phyloP scores from a whole-genome alignment of 768 basidiomycete genomes.

The Phlebiopsis flavidoalba region DNA sequence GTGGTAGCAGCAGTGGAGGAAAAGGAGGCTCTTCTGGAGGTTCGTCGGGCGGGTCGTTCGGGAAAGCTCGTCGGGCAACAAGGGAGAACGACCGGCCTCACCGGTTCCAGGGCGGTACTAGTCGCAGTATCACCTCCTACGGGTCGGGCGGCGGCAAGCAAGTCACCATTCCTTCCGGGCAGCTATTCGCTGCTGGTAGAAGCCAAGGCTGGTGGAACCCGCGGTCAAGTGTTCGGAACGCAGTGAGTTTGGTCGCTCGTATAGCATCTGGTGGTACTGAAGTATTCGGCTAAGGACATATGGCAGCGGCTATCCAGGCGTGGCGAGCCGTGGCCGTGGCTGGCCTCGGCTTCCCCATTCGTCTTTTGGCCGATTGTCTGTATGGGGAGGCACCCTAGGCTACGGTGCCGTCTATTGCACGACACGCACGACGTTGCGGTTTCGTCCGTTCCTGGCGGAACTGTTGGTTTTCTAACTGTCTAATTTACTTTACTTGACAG shows the following conservation, averaged over 20 bases:
- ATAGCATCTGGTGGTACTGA: not conserved
- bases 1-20: not conserved
- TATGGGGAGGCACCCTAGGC: slow-evolving; percentile 36
- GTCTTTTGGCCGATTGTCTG: slow-evolving; percentile 63
- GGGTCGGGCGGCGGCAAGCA: slow-evolving; percentile 21
- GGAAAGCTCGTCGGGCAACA: slow-evolving; percentile 7
- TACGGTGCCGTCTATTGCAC: slow-evolving; percentile 29
- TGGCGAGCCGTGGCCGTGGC: slow-evolving; percentile 38
- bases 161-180: slow-evolving; percentile 22
- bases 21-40: not conserved
- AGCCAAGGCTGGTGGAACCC: slow-evolving; percentile 47
- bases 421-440: slow-evolving; percentile 41
- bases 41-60: slow-evolving; percentile 3
- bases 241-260: not conserved
- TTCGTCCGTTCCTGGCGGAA: slow-evolving; percentile 4
- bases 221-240: slow-evolving; percentile 19
- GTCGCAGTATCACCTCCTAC: slow-evolving; percentile 20
- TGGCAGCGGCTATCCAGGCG: slow-evolving; percentile 61
- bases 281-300: slow-evolving; percentile 35
- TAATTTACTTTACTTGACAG: slow-evolving; percentile 15
- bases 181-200: slow-evolving; percentile 30
- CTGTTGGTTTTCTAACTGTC: not conserved
- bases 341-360: slow-evolving; percentile 55
- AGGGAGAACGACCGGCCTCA: slow-evolving; percentile 8
- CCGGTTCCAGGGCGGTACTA: slow-evolving; percentile 15